Evolutionary conservation across 208 protist species (phyloP), one percentile per base, ranked within the genome.

Genomic region (Kentomonas sorsogonicus): DNA sequence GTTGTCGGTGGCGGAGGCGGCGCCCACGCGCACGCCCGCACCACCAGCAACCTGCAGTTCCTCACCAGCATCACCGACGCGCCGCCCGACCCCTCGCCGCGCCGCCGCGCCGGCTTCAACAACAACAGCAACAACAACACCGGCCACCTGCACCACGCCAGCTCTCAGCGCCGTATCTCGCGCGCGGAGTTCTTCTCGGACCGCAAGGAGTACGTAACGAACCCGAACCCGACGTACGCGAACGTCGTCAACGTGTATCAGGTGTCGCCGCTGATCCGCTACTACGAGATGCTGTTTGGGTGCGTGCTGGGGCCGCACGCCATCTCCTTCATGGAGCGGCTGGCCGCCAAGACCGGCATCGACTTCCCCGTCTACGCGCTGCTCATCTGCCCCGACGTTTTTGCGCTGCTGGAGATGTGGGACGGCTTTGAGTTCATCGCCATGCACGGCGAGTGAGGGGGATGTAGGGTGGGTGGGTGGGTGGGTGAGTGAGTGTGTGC

Each of bases 281-380:
- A 88, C 61, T 86, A 82, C 36, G 83, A 91, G 52, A 82, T 86
- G 77, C 83, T 86, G 62, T 83, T 72, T 40, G 74, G 79, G 25
- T 77, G 60, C 33, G 67, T 86, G 16, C 55, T 91, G 25, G 72
- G 72, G 25, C 63, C 66, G 38, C 69, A 61, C n/a, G 83, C 77
- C 23, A 67, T 91, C 38, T 60, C 71, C 4, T 88, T 91, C 55
- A 67, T 74, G 4, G 53, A 46, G 44, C 44, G 55, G 30, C 63
- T 91, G 47, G 56, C 51, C 31, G 62, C 55, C 20, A 57, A 54
- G 13, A 88, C 79, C 7, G 75, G 77, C 20, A 69, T 88, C 22
- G 53, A 70, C 1, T 91, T 91, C 40, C 83, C 83, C 18, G 68
- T 72, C 16, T 82, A 91, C 53, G 76, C 69, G 43, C 55, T 91